These are phyloP conservation scores for Neurospora hispaniola DNA, from an alignment of 495 filamentous ascomycete species.

Conservation along the genomic window DNA sequence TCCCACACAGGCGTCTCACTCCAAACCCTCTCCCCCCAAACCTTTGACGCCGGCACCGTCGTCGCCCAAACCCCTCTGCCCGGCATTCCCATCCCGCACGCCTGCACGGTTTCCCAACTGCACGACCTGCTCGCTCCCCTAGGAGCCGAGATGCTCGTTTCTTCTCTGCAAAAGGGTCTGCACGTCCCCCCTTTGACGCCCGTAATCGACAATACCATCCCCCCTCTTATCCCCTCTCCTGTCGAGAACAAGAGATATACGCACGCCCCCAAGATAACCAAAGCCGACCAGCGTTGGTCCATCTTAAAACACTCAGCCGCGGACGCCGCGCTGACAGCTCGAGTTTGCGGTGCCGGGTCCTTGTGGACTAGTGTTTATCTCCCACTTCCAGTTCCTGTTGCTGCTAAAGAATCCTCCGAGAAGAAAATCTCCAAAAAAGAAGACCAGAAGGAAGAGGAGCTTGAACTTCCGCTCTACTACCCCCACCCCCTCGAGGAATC, in stretches of 20 bases:
- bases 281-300: constrained; percentile 19
- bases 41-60: constrained; percentile 70
- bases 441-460: too few species aligned
- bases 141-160: constrained; percentile 52
- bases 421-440: background rate
- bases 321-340: background rate
- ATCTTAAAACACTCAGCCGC: background rate
- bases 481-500: background rate
- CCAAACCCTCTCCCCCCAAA: constrained; percentile 66
- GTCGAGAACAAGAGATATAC: background rate
- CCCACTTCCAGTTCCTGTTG: background rate
- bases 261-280: constrained; percentile 31
- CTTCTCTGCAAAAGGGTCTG: constrained; percentile 43
- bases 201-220: constrained; percentile 3
- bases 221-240: too few species aligned
- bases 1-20: constrained; percentile 60
- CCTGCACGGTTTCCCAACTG: constrained; percentile 11
- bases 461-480: background rate
- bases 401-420: background rate
- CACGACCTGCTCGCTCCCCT: constrained; percentile 32
- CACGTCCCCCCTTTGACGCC: constrained; percentile 53
- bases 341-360: constrained; percentile 1
- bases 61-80: constrained; percentile 46
- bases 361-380: constrained; percentile 16
- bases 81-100: constrained; percentile 15